Conservation (phyloP, 768 basidiomycete species). For the Cubamyces lactineus region DNA sequence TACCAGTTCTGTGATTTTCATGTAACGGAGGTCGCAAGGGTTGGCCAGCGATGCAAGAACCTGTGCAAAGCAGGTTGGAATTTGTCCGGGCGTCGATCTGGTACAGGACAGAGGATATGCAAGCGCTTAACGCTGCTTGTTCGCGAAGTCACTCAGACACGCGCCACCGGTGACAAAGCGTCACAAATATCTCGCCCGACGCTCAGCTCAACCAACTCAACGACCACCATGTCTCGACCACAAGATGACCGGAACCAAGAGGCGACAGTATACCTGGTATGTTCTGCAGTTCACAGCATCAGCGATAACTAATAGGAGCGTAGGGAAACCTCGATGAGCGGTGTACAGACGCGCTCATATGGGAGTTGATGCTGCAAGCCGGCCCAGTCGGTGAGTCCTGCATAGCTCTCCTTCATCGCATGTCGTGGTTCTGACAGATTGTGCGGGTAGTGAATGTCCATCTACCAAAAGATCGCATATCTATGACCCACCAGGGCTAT, state of each 20-base stretch:
- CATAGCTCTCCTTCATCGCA: slow-evolving; percentile 16
- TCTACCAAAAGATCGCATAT: slow-evolving; percentile 97
- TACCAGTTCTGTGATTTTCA: too few species aligned
- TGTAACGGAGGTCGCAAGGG: too few species aligned
- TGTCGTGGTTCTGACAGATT: neutral
- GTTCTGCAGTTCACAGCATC: neutral
- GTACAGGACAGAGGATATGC: neutral
- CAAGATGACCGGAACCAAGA: slow-evolving; percentile 64
- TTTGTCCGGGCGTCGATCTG: neutral
- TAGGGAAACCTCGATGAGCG: slow-evolving; percentile 98
- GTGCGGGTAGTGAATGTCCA: slow-evolving; percentile 84
- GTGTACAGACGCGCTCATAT: slow-evolving; percentile 89
- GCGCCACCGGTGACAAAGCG: slow-evolving; percentile 22
- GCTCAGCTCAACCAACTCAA: slow-evolving; percentile 9
- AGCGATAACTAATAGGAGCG: neutral
- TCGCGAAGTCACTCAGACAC: neutral
- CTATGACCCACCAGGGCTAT: slow-evolving; percentile 98
- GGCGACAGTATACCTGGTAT: slow-evolving; percentile 62
- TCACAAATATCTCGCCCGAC: slow-evolving; percentile 14
- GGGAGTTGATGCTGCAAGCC: slow-evolving; percentile 99
- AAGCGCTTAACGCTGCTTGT: neutral
- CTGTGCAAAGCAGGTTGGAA: neutral
- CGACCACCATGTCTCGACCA: slow-evolving; percentile 43
- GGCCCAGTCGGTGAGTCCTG: slow-evolving; percentile 86
- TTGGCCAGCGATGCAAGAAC: too few species aligned